These are phyloP conservation scores for Chlorella variabilis DNA, from an alignment of 163 green algal species.

Conservation along the genomic window DNA sequence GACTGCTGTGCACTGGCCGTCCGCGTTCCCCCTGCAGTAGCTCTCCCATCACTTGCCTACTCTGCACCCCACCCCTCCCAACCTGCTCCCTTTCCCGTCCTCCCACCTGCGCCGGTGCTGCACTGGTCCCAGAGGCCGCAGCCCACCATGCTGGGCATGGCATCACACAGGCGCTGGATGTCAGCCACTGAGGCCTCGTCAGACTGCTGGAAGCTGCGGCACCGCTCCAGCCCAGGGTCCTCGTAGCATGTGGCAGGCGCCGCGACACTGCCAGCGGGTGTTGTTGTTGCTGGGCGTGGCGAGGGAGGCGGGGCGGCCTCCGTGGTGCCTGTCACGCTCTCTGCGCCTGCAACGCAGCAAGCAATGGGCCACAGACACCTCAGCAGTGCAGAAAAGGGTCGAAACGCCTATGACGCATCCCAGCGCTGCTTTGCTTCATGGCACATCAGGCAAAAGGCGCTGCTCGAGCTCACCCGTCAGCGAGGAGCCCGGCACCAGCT, in stretches of 20 bases:
- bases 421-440: too few relatives aligned
- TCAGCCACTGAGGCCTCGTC: background rate
- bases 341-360: too few relatives aligned
- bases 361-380: too few relatives aligned
- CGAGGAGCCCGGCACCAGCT: too few relatives aligned
- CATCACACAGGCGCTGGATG: slow-evolving; percentile 23
- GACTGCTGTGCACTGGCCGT: too few relatives aligned
- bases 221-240: background rate
- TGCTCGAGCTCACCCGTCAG: too few relatives aligned
- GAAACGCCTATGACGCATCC: too few relatives aligned
- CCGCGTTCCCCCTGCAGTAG: too few relatives aligned
- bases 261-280: background rate
- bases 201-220: slow-evolving; percentile 15
- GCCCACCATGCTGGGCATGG: slow-evolving; percentile 47
- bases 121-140: slow-evolving; percentile 46
- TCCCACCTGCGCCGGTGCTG: slow-evolving; percentile 10
- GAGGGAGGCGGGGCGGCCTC: background rate
- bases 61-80: background rate
- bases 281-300: background rate
- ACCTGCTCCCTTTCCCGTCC: background rate
- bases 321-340: too few relatives aligned
- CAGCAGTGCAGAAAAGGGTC: too few relatives aligned
- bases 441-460: too few relatives aligned
- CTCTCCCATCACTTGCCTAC: background rate
- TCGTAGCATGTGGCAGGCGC: background rate